Conservation (phyloP, 495 filamentous ascomycete genomes). For the Alectoria sarmentosa region DNA sequence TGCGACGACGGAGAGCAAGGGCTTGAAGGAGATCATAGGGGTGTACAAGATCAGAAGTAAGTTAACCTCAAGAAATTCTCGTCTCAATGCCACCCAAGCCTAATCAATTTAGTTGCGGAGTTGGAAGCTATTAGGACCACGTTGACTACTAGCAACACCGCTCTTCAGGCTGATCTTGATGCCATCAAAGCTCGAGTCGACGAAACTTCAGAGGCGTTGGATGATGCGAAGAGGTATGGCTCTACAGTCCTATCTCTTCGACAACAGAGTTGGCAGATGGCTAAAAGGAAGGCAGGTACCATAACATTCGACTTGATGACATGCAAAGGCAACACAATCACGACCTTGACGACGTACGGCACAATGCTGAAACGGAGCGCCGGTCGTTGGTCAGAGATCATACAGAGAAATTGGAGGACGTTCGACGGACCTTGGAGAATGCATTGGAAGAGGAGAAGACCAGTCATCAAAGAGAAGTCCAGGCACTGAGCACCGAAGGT, state of each 20-base stretch:
- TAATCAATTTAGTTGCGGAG: constrained; percentile 48
- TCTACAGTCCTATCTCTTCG: constrained; percentile 3
- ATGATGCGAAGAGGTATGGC: constrained; percentile 33
- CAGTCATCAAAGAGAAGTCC: constrained; percentile 53
- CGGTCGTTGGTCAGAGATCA: constrained; percentile 39
- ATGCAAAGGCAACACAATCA: constrained; percentile 41
- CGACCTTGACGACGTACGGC: constrained; percentile 39
- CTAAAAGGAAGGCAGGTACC: constrained; percentile 34
- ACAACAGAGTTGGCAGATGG: constrained; percentile 40
- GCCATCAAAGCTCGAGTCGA: constrained; percentile 43
- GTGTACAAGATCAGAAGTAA: constrained; percentile 68
- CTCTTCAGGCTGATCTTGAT: constrained; percentile 53
- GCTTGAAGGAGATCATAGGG: constrained; percentile 60
- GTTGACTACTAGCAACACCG: constrained; percentile 48
- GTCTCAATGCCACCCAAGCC: constrained; percentile 9
- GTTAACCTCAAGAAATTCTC: constrained; percentile 27
- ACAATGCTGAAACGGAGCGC: constrained; percentile 37
- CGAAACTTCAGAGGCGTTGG: constrained; percentile 40
- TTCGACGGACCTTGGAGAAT: constrained; percentile 42
- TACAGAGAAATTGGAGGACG: constrained; percentile 41
- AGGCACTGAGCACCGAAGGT: constrained; percentile 54
- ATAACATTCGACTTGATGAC: constrained; percentile 55
- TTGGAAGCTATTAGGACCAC: constrained; percentile 55
- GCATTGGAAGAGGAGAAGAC: constrained; percentile 61
- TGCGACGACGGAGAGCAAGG: constrained; percentile 52